Evolutionary conservation across 2,329 filamentous ascomycete species (phyloP), one percentile per base, ranked within the genome.

Genomic region (Monilinia vaccinii-corymbosi): DNA sequence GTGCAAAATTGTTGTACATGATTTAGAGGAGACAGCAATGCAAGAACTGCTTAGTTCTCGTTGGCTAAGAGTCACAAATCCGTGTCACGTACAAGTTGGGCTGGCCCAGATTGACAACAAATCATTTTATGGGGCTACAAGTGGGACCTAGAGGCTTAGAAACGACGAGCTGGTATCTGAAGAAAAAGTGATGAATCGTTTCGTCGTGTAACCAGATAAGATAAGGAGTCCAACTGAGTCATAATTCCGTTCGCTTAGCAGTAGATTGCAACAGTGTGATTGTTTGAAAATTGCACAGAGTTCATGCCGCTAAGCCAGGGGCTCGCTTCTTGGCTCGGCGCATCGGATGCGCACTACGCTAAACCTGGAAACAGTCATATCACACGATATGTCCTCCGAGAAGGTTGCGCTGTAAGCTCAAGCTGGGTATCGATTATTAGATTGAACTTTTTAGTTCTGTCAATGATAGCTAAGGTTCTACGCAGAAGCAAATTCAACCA

Each of bases 1-100:
- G 47, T 51, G 36, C n/a, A 25, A 34, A 51, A 28, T 36, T 52
- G 56, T 25, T 58, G 56, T 58, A 51, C 45, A 58, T 58, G 25
- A 51, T 45, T 21, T 42, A 51, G 34, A 58, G 45, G 53, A 51
- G 36, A 58, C 56, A 44, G 38, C 56, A 25, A 31, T 31, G 56
- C 46, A 52, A n/a, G 10, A 16, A 16, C 38, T 21, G 32, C 18
- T 21, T 52, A n/a, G 9, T 32, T 32, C 34, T 52, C 46, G 51
- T 58, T 58, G 46, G 56, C 8, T 52, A 38, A 40, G 7, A 34
- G 10, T 4, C 25, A 32, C 31, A n/a, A 31, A 58, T 58, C 23
- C 34, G 45, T 50, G 34, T 42, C 23, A 9, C 28, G 16, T 42
- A 34, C 18, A 55, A 36, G 40, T 36, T 14, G 18, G 55, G 55